Evolutionary conservation across 306 rosid genomes (phyloP), one percentile per base, ranked within the genome.

Genomic region (Begonia peltatifolia): DNA sequence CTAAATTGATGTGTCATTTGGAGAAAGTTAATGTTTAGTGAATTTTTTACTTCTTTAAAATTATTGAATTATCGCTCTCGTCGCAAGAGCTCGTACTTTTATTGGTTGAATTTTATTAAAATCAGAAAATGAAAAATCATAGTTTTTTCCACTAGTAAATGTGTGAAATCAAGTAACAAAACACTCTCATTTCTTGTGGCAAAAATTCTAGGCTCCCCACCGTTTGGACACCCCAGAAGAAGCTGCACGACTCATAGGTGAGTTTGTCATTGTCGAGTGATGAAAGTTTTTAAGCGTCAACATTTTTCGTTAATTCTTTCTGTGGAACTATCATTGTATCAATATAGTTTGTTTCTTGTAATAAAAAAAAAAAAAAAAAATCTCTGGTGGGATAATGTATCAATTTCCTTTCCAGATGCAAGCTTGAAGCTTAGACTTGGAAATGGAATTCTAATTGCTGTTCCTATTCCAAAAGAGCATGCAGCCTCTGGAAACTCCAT

Each of bases 381-480:
- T 17, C 18, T 17, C 18, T 17, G 18, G 18, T 17, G 50, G 47
- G 44, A 11, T 52, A 48, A 48, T 25, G 13, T 50, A 12, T 71
- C 42, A 25, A 16, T 56, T 64, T 44, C 54, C 58, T 53, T 54
- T 14, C 46, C 71, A 88, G 97, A 80, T 52, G 90, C 87, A 47
- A 85, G 66, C 72, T 41, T 15, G 65, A 80, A 71, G 47, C 95
- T 82, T 62, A 73, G 68, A 67, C 84, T 82, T 49, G 87, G 81
- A 72, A 70, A 79, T 42, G 94, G 97, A 58, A 67, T 89, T 66
- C 67, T 88, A 62, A 74, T 88, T 55, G 84, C 87, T 35, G 94
- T 84, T 71, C 97, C 93, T 47, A 85, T 89, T 69, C 97, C 93
- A 44, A 74, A 59, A 59, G 94, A 85, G 59, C 83, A 89, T 47